Percentiles rank a stretch among this genome's conserved stretches.
phyloP scores from a whole-genome alignment of 2,329 filamentous ascomycete species.

The Tolypocladium ovalisporum region DNA sequence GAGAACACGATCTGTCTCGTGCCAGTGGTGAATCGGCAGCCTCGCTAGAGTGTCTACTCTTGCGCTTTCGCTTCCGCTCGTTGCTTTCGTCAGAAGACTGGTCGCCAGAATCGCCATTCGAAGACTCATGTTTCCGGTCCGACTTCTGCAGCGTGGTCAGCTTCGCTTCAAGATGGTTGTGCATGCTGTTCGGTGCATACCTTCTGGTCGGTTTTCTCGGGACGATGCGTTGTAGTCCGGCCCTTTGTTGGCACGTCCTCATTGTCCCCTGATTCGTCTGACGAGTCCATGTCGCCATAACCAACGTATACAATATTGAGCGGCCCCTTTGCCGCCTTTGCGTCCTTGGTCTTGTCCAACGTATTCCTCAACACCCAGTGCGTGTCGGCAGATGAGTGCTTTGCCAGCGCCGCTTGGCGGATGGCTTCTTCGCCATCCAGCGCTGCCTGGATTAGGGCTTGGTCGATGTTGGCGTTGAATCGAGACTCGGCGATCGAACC shows the following conservation, averaged over 20 bases:
- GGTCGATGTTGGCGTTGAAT: slow-evolving; percentile 34
- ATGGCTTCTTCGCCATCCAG: slow-evolving; percentile 57
- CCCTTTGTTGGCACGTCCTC: slow-evolving; percentile 21
- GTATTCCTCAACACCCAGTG: slow-evolving; percentile 61
- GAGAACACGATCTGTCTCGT: slow-evolving; percentile 20
- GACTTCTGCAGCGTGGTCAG: not conserved
- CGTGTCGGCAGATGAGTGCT: slow-evolving; percentile 56
- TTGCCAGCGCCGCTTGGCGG: slow-evolving; percentile 48
- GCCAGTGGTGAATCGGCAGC: slow-evolving; percentile 7
- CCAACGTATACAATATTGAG: slow-evolving; percentile 50
- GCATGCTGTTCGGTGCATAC: slow-evolving; percentile 11
- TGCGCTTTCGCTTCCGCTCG: slow-evolving; percentile 13
- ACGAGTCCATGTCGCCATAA: slow-evolving; percentile 38
- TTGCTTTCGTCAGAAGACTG: slow-evolving; percentile 14
- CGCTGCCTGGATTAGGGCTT: slow-evolving; percentile 50
- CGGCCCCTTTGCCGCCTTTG: slow-evolving; percentile 22
- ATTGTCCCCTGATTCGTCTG: slow-evolving; percentile 22
- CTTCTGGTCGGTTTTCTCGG: slow-evolving; percentile 15
- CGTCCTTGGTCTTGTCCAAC: slow-evolving; percentile 11
- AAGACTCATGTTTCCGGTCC: not conserved
- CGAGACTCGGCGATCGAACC: slow-evolving; percentile 24
- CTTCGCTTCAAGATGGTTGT: slow-evolving; percentile 8
- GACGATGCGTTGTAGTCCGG: slow-evolving; percentile 23
- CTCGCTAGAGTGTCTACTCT: slow-evolving; percentile 14
- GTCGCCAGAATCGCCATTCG: slow-evolving; percentile 14